A percentile compares a stretch with the other conserved stretches of the same genome.
Conservation (phyloP, 345 rosid species). For the Eucalyptus pumila region DNA sequence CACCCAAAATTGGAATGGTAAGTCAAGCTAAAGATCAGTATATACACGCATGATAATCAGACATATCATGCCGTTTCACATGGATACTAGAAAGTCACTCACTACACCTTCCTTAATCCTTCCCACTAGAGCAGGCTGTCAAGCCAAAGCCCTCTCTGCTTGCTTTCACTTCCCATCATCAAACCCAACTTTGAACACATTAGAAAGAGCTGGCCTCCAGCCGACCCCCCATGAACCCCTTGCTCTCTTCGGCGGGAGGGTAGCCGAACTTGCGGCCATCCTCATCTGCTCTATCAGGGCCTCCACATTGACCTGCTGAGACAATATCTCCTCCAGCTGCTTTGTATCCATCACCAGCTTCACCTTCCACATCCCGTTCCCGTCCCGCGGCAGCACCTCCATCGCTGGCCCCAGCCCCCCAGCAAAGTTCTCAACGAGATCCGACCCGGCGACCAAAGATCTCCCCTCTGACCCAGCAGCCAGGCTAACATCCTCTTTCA, state of each 20-base stretch:
- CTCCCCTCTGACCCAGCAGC: background rate
- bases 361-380: conserved; percentile 67
- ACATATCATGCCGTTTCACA: background rate
- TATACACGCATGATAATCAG: background rate
- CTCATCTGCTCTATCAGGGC: conserved; percentile 64
- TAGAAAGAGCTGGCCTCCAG: conserved; percentile 7
- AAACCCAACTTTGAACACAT: conserved; percentile 4
- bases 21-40: background rate
- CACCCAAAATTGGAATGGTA: background rate
- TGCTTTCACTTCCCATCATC: background rate
- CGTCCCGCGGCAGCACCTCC: conserved; percentile 37
- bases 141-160: background rate
- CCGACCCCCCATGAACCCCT: conserved; percentile 9
- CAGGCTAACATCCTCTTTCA: background rate
- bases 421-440: background rate
- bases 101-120: background rate
- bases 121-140: background rate
- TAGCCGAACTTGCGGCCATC: conserved; percentile 33
- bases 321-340: conserved; percentile 56
- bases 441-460: background rate
- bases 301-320: conserved; percentile 51
- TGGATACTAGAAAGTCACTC: background rate
- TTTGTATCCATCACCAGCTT: conserved; percentile 44
- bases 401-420: conserved; percentile 11
- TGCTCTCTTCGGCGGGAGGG: background rate